Conservation (phyloP, 441 rosid species). For the Rhodomyrtus psidioides region DNA sequence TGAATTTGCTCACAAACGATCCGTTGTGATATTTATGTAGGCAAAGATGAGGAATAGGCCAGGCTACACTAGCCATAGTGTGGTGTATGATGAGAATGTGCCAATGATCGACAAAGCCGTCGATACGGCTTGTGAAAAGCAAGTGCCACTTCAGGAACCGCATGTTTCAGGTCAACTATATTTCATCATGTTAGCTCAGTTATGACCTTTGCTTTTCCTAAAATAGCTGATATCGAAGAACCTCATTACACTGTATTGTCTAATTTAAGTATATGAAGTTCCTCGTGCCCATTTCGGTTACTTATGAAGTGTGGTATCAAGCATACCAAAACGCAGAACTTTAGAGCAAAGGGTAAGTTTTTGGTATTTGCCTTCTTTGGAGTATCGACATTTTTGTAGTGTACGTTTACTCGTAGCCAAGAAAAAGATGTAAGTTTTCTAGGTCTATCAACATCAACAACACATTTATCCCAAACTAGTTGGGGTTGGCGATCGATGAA, state of each 20-base stretch:
- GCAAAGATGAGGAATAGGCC: background rate
- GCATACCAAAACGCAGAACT: background rate
- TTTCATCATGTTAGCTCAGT: background rate
- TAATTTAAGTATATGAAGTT: background rate
- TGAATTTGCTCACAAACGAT: background rate
- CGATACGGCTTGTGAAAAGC: conserved; percentile 6
- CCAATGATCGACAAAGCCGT: conserved; percentile 11
- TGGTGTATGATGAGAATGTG: conserved; percentile 9
- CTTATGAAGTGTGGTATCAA: background rate
- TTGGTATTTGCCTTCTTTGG: background rate
- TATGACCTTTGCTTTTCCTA: background rate
- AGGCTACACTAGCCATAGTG: background rate
- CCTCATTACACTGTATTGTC: background rate
- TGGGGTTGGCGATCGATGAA: too few relatives aligned
- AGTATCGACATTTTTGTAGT: background rate
- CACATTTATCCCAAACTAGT: too few relatives aligned
- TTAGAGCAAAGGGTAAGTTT: background rate
- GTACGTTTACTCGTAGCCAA: background rate
- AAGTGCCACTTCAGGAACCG: background rate
- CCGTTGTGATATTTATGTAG: background rate
- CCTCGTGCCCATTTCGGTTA: background rate
- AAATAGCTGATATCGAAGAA: background rate
- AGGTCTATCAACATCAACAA: too few relatives aligned
- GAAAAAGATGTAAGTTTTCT: background rate
- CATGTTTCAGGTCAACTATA: background rate